Conservation (phyloP, 805 yeast species). For the Yamadazyma laniorum region DNA sequence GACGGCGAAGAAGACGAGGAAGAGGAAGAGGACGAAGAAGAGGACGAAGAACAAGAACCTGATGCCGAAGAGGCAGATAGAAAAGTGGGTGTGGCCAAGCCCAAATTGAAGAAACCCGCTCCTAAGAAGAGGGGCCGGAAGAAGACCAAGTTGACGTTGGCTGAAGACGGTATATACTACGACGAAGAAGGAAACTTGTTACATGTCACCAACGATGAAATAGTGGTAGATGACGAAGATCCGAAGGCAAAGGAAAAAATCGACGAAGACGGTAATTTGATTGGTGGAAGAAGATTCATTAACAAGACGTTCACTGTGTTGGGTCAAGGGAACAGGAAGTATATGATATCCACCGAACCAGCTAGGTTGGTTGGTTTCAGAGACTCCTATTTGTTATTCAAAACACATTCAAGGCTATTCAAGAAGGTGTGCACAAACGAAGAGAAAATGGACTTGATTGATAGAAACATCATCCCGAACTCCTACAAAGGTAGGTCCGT, state of each 20-base stretch:
- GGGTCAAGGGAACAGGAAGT: conserved; percentile 68
- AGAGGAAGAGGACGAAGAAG: conserved; percentile 24
- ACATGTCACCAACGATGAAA: conserved; percentile 71
- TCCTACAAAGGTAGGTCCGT: conserved; percentile 89
- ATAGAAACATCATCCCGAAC: conserved; percentile 77
- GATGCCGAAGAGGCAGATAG: conserved; percentile 17
- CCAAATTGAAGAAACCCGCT: conserved; percentile 9
- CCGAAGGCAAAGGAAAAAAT: conserved; percentile 76
- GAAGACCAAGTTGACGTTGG: conserved; percentile 35
- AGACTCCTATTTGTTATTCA: conserved; percentile 86
- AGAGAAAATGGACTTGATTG: conserved; percentile 80
- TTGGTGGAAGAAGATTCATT: conserved; percentile 72
- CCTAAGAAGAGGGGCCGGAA: conserved; percentile 46
- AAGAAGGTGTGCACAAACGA: conserved; percentile 71
- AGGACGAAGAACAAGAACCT: conserved; percentile 23
- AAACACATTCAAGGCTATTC: conserved; percentile 73
- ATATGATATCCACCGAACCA: conserved; percentile 93
- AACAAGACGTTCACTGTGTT: conserved; percentile 64
- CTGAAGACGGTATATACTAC: conserved; percentile 50
- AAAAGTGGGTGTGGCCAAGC: conserved; percentile 3
- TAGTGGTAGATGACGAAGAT: conserved; percentile 66
- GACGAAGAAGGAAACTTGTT: conserved; percentile 64
- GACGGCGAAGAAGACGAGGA: conserved; percentile 27
- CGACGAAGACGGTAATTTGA: conserved; percentile 60
- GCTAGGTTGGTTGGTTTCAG: conserved; percentile 93